Percentiles rank a stretch among this genome's conserved stretches.
Evolutionary conservation across 176 grass and related monocot species (phyloP).

Genomic region (Oryza nivara): DNA sequence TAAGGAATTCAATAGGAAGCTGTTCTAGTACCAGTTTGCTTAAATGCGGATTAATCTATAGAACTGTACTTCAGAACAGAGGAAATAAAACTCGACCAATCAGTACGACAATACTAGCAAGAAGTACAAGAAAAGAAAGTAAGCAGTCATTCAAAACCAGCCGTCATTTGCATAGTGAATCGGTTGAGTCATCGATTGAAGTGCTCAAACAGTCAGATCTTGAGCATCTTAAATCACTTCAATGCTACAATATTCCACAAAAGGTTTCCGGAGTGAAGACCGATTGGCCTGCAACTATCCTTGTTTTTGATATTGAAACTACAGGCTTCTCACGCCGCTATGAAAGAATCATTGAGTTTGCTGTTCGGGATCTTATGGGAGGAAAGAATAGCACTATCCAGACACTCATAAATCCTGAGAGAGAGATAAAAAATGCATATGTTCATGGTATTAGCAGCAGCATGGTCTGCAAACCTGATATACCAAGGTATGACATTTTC

Average conservation of each 20-base stretch:
- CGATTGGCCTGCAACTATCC: conserved; percentile 68
- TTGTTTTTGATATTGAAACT: conserved; percentile 94
- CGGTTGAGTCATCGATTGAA: conserved; percentile 54
- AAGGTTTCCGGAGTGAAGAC: conserved; percentile 54
- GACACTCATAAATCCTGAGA: conserved; percentile 80
- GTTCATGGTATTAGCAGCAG: conserved; percentile 66
- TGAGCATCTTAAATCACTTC: conserved; percentile 66
- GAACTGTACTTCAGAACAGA: conserved; percentile 43
- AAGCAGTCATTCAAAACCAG: conserved; percentile 50
- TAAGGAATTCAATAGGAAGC: conserved; percentile 59
- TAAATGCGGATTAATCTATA: conserved; percentile 44
- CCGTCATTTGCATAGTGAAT: conserved; percentile 44
- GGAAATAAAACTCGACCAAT: conserved; percentile 49
- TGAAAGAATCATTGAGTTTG: conserved; percentile 85
- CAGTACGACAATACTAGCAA: conserved; percentile 45
- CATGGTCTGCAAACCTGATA: conserved; percentile 63
- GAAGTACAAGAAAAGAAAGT: conserved; percentile 37
- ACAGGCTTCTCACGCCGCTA: conserved; percentile 61
- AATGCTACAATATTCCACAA: conserved; percentile 56
- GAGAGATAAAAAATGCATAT: conserved; percentile 44
- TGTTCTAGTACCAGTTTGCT: conserved; percentile 47
- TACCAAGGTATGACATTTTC: conserved; percentile 66
- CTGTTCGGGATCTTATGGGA: conserved; percentile 77
- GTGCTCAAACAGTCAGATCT: conserved; percentile 58
- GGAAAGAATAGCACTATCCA: conserved; percentile 78